These are phyloP conservation scores for Phytophthora syringae DNA, from an alignment of 352 stramenopile species.

Conservation along the genomic window DNA sequence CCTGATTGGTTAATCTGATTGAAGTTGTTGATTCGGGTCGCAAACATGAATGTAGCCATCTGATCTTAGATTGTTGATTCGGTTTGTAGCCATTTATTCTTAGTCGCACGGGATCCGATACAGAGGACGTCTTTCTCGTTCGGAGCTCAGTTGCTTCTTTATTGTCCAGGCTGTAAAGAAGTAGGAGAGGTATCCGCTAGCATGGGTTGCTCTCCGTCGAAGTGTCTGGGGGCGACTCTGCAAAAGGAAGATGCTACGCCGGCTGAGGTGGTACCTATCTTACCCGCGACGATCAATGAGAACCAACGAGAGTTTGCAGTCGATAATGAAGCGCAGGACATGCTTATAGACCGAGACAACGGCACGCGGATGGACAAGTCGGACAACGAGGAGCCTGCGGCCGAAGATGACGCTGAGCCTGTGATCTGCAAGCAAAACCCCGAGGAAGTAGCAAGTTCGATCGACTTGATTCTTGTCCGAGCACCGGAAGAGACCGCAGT, in stretches of 20 bases:
- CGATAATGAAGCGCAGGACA: conserved; percentile 17
- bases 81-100: conserved; percentile 13
- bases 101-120: conserved; percentile 10
- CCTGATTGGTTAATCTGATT: background rate
- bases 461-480: conserved; percentile 3
- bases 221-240: conserved; percentile 17
- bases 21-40: background rate
- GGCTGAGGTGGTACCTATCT: conserved; percentile 5
- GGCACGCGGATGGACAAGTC: conserved; percentile 34
- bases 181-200: background rate
- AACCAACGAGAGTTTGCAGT: conserved; percentile 13
- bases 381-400: conserved; percentile 34
- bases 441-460: background rate
- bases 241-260: conserved; percentile 18
- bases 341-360: conserved; percentile 51
- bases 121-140: conserved; percentile 14
- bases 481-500: conserved; percentile 3
- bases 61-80: no score
- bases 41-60: no score
- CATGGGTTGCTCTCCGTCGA: conserved; percentile 78
- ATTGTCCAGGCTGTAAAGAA: background rate
- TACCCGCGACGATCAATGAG: conserved; percentile 1
- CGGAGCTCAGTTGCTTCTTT: background rate
- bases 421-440: background rate
- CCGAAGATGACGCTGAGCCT: conserved; percentile 17